Percentiles rank a stretch among this genome's conserved stretches.
Conservation (phyloP, 208 protist genomes). For the Trypanosomatidae sp. region DNA sequence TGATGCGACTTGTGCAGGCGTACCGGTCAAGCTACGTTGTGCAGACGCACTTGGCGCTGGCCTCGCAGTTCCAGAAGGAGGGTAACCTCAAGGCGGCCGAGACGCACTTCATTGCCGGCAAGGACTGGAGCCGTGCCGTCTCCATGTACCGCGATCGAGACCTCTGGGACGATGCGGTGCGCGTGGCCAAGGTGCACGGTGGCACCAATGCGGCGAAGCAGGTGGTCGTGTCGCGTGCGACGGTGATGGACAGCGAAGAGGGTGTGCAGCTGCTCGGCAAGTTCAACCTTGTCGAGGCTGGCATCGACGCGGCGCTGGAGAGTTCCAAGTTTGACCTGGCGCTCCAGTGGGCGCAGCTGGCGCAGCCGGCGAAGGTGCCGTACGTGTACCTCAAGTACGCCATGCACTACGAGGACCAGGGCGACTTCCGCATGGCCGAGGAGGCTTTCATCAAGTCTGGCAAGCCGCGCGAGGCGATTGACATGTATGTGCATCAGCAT, state of each 20-base stretch:
- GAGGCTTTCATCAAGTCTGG: conserved; percentile 96
- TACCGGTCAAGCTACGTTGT: conserved; percentile 92
- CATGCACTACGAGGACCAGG: conserved; percentile 97
- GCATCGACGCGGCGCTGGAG: conserved; percentile 96
- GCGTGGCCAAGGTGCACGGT: conserved; percentile 96
- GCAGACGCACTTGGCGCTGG: conserved; percentile 95
- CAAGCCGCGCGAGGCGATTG: conserved; percentile 96
- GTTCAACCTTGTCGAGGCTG: conserved; percentile 94
- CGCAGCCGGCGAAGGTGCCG: conserved; percentile 92
- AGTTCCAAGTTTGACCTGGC: conserved; percentile 94
- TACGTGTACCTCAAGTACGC: conserved; percentile 98
- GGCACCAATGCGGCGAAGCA: conserved; percentile 93
- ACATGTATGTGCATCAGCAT: conserved; percentile 97
- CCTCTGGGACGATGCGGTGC: conserved; percentile 97
- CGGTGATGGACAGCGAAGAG: conserved; percentile 93
- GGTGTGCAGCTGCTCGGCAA: conserved; percentile 95
- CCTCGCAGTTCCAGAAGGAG: conserved; percentile 96
- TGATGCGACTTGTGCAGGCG: conserved; percentile 93
- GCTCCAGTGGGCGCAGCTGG: conserved; percentile 91
- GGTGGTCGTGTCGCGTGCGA: conserved; percentile 93
- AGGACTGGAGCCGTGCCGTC: conserved; percentile 96
- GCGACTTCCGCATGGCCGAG: conserved; percentile 95
- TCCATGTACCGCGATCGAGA: conserved; percentile 98
- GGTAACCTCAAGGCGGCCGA: conserved; percentile 93
- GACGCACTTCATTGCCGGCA: conserved; percentile 93